Evolutionary conservation across 1,284 basidiomycete species (phyloP).

Genomic region (Apiotrichum laibachii): DNA sequence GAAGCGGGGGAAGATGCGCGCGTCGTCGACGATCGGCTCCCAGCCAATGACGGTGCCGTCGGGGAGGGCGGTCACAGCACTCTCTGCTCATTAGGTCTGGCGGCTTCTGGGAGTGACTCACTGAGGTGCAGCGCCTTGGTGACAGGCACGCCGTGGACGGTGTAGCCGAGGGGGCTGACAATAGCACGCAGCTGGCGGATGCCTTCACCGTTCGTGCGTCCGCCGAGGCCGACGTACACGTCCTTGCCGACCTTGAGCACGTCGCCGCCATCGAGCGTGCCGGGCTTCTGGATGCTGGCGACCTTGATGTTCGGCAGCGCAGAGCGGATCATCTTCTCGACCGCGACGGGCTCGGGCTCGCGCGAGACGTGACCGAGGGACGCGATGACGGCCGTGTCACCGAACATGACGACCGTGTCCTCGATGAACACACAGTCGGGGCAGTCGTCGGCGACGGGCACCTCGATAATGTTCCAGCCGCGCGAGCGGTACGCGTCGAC

Average conservation of each 20-base stretch:
- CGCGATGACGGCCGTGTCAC: slow-evolving; percentile 7
- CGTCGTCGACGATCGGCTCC: slow-evolving; percentile 13
- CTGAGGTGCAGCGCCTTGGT: slow-evolving; percentile 17
- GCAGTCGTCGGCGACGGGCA: slow-evolving; percentile 9
- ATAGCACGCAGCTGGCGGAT: slow-evolving; percentile 8
- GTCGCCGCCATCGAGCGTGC: slow-evolving; percentile 13
- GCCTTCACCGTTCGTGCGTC: slow-evolving; percentile 12
- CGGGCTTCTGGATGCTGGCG: slow-evolving; percentile 1
- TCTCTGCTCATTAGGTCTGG: slow-evolving; percentile 2
- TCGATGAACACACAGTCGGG: slow-evolving; percentile 15
- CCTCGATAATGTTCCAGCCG: slow-evolving; percentile 8
- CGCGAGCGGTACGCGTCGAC: background rate
- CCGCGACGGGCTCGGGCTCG: slow-evolving; percentile 4
- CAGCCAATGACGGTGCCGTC: slow-evolving; percentile 16
- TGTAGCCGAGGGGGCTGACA: slow-evolving; percentile 6
- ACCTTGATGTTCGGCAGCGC: slow-evolving; percentile 6
- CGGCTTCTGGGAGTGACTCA: background rate
- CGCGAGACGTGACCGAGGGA: slow-evolving; percentile 4
- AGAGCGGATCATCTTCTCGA: background rate
- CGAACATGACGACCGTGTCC: slow-evolving; percentile 14
- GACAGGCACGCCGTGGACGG: slow-evolving; percentile 3
- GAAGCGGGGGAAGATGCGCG: slow-evolving; percentile 10
- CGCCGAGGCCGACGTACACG: slow-evolving; percentile 10
- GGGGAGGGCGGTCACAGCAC: slow-evolving; percentile 11
- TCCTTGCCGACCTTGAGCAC: slow-evolving; percentile 16